Conservation (phyloP, 257 asterid genomes). For the Przewalskia tangutica region DNA sequence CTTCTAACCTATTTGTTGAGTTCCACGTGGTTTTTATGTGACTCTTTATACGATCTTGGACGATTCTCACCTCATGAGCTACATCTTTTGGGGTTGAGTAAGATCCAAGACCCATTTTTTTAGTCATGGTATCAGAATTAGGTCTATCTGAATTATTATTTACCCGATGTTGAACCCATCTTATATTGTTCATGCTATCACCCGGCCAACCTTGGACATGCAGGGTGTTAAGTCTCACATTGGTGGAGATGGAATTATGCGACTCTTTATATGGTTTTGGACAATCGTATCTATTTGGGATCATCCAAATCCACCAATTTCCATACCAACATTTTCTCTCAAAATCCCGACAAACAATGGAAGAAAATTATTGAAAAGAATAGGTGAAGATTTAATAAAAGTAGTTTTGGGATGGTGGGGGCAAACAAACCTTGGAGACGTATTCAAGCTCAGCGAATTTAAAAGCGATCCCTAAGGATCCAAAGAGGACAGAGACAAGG, state of each 20-base stretch:
- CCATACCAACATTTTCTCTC: not conserved
- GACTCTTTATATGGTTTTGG: too few relatives aligned
- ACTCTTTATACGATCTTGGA: not conserved
- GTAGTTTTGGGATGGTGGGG: too few relatives aligned
- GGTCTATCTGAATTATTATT: too few relatives aligned
- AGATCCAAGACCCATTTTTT: too few relatives aligned
- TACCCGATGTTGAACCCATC: not conserved
- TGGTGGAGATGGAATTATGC: not conserved
- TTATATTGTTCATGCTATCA: too few relatives aligned
- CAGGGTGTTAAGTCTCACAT: not conserved
- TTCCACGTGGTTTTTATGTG: not conserved
- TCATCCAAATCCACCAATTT: too few relatives aligned
- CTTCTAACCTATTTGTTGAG: not conserved
- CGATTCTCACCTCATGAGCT: not conserved
- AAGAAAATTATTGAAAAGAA: not conserved
- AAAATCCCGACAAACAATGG: not conserved
- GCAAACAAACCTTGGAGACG: slow-evolving; percentile 61
- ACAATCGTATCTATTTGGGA: too few relatives aligned
- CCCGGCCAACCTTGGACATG: not conserved
- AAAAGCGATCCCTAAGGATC: slow-evolving; percentile 80
- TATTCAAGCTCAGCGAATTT: slow-evolving; percentile 91
- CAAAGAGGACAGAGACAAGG: slow-evolving; percentile 77
- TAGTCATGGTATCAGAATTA: not conserved
- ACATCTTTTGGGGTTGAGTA: too few relatives aligned
- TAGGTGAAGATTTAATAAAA: too few relatives aligned